phyloP scores from a whole-genome alignment of 768 basidiomycete species.

The Calvatia gigantea region DNA sequence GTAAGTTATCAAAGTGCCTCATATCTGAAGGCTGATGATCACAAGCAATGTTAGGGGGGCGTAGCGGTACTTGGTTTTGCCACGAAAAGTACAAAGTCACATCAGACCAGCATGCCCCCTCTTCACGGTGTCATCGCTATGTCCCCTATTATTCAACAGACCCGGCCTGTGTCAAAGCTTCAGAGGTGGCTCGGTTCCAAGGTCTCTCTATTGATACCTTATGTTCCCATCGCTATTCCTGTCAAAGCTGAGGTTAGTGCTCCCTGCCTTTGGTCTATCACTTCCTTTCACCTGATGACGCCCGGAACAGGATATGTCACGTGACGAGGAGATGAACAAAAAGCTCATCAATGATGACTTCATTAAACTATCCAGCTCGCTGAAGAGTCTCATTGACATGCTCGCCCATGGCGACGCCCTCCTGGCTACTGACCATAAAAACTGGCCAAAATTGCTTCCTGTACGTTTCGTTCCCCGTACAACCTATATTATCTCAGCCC shows the following conservation, averaged over 20 bases:
- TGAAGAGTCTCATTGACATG: constrained; percentile 62
- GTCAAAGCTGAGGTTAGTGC: constrained; percentile 42
- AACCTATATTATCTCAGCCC: not conserved
- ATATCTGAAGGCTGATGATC: not conserved
- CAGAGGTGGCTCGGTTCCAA: constrained; percentile 51
- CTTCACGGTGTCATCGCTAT: constrained; percentile 65
- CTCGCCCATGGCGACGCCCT: constrained; percentile 62
- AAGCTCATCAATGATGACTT: constrained; percentile 60
- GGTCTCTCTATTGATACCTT: constrained; percentile 45
- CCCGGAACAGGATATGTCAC: constrained; percentile 48
- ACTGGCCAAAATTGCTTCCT: constrained; percentile 67
- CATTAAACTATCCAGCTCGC: constrained; percentile 47
- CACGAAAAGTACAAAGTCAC: constrained; percentile 36
- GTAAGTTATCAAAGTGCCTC: constrained; percentile 36
- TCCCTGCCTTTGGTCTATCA: not conserved
- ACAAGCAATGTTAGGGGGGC: constrained; percentile 54
- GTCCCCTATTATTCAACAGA: constrained; percentile 63
- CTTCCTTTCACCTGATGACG: constrained; percentile 3
- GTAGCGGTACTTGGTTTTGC: constrained; percentile 58
- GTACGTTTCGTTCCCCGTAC: constrained; percentile 31
- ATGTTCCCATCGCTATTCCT: constrained; percentile 48
- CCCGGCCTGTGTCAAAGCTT: constrained; percentile 52
- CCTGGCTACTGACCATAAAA: constrained; percentile 36
- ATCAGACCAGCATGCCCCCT: constrained; percentile 30
- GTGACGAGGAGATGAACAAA: constrained; percentile 46